Base-by-base conservation (phyloP, 1,284 basidiomycete species). In the Apiotrichum veenhuisii region DNA sequence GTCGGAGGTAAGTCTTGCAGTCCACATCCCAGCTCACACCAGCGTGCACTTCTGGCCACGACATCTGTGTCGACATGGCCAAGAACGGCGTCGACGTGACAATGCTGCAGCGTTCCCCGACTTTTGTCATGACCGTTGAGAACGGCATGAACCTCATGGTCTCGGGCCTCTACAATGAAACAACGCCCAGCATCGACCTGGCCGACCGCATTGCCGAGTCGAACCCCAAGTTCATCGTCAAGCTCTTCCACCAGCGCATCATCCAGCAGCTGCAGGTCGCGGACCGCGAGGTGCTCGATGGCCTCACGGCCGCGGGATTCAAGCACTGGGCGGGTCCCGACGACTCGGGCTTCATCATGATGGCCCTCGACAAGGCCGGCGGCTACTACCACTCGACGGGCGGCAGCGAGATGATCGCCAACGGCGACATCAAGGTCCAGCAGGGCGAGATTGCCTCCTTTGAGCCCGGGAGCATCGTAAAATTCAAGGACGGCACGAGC, bases 351-450 rank as follows among this genome's bases (percentile, higher is more conserved):
- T 71, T 25, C 25, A 44, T 44, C 25, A 26, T 44, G 46, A 48
- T 80, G 54, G 78, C 76, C 3, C 66, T 72, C 46, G 72, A 69
- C 45, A 72, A 74, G 38, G 79, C 70, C 7, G 79, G 78, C 15
- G 79, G 77, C 2, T 80, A 79, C 64, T 80, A 80, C 66, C 76
- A 78, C 78, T 79, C 80, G 75, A 55, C 64, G 66, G 88, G 87
- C 54, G 51, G 54, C 26, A 38, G 34, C 41, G 81, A 85, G 67
- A 72, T 83, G 56, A 83, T 89, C 63, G 80, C 83, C 27, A 84
- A 87, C 55, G 83, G 84, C 27, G 84, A 86, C 66, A 88, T 90
- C 75, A 87, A 87, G 70, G 75, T 89, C 48, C 87, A 88, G 74
- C 84, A 81, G 64, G 85, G 85, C 44, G 76, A 80, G 53, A 81